phyloP scores from a whole-genome alignment of 2,329 filamentous ascomycete species.

The Botrytis tulipae region DNA sequence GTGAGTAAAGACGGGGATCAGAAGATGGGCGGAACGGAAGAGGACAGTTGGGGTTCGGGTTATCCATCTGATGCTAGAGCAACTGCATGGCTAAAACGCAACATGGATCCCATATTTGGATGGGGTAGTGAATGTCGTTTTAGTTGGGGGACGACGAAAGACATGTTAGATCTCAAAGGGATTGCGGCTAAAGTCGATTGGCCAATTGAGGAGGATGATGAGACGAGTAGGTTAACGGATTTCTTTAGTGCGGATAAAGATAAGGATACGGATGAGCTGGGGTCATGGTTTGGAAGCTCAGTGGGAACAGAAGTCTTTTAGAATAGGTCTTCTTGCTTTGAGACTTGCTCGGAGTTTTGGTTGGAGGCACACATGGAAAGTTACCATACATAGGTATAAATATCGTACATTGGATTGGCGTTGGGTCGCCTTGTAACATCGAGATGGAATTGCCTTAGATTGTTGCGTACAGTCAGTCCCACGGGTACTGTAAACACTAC shows the following conservation, averaged over 20 bases:
- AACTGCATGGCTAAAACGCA: constrained; percentile 74
- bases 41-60: constrained; percentile 77
- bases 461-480: not conserved
- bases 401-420: not conserved
- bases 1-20: constrained; percentile 35
- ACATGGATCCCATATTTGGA: constrained; percentile 91
- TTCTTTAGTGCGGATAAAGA: constrained; percentile 56
- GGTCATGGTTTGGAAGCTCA: constrained; percentile 71
- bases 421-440: not conserved
- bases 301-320: constrained; percentile 37
- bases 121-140: constrained; percentile 94
- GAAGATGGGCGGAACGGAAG: constrained; percentile 29
- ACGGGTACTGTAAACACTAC: not conserved
- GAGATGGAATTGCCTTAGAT: not conserved
- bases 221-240: constrained; percentile 69
- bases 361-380: not conserved
- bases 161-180: constrained; percentile 70
- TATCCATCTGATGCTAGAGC: constrained; percentile 88
- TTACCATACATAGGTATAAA: not conserved
- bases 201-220: constrained; percentile 71
- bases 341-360: not conserved
- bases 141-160: constrained; percentile 93
- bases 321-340: constrained; percentile 19
- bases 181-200: constrained; percentile 74
- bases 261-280: constrained; percentile 57